Percentiles rank a stretch among this genome's conserved stretches.
These are phyloP conservation scores for Kodamaea restingae DNA, from an alignment of 805 yeast species.

Conservation along the genomic window DNA sequence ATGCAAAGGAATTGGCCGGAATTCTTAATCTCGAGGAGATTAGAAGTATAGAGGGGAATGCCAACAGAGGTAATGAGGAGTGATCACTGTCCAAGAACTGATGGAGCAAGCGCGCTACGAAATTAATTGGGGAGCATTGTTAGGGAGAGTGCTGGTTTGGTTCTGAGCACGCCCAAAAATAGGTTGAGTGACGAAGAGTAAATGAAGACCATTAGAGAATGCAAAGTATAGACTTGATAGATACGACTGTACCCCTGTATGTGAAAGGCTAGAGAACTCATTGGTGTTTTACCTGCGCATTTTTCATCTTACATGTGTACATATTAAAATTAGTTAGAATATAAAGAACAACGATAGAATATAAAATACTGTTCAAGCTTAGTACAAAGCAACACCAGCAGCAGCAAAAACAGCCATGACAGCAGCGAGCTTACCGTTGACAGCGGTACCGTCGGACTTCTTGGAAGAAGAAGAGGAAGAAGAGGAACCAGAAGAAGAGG, in stretches of 20 bases:
- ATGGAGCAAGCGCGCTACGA: too few relatives aligned
- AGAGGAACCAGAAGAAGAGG: constrained; percentile 18
- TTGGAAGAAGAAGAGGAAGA: constrained; percentile 18
- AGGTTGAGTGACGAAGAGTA: too few relatives aligned
- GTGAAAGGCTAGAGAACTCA: too few relatives aligned
- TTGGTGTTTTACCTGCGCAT: too few relatives aligned
- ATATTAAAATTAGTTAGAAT: constrained; percentile 1
- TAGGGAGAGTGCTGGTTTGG: too few relatives aligned
- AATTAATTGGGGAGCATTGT: too few relatives aligned
- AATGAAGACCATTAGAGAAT: too few relatives aligned
- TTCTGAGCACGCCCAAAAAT: too few relatives aligned
- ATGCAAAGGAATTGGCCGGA: constrained; percentile 36
- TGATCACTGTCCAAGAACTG: too few relatives aligned
- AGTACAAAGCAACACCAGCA: constrained; percentile 36
- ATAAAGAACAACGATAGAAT: constrained; percentile 3
- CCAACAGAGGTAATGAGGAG: background rate
- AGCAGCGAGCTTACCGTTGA: constrained; percentile 22
- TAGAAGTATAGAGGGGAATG: constrained; percentile 7
- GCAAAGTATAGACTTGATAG: too few relatives aligned
- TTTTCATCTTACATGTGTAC: too few relatives aligned
- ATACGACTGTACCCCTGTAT: too few relatives aligned
- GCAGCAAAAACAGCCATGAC: constrained; percentile 33
- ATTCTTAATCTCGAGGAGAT: constrained; percentile 22
- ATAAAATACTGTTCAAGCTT: constrained; percentile 1
- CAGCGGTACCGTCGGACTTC: constrained; percentile 24